Evolutionary conservation across 805 yeast species (phyloP), one percentile per base, ranked within the genome.

Genomic region (Saccharomycopsis microspora): DNA sequence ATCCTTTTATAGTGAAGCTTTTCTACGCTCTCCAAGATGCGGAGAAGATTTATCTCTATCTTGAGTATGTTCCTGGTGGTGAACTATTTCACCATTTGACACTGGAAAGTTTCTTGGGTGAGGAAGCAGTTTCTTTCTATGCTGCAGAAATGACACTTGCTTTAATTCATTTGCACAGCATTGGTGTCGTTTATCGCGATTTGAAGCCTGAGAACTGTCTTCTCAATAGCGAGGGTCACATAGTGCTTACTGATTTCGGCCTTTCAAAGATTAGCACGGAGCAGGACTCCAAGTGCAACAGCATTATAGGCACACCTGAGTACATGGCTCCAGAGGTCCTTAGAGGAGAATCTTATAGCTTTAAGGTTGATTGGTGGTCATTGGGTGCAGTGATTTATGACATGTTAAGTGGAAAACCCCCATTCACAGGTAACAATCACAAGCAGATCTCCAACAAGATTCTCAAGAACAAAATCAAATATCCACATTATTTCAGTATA

Each of bases 241-340:
- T 87, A 49, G 81, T 87, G 28, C 66, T 86, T 41, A 86, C 95
- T 0, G 96, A 87, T 62, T 87, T 87, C 62, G 96, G 96, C 0
- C 69, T 87, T 28, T 75, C 82, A 43, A 78, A 78, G 56, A 60
- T 61, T 80, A 53, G 75, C 80, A 8, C 61, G 63, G 37, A 69
- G 64, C 54, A 51, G 59, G 65, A 65, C 45, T 66, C 65, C 34
- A 68, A 62, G 6, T 76, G 79, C 58, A 74, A 65, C 36, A 75
- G 85, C 8, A 63, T 83, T 54, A 75, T 80, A 45, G 93, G 93
- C 1, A 83, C 93, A 0, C 85, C 88, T 0, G 87, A 83, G 58
- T 83, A 83, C 57, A 83, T 87, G 80, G 96, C 96, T 0, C 96
- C 96, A 3, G 96, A 87, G 60, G 82, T 88, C 33, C 67, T 87